A percentile compares a stretch with the other conserved stretches of the same genome.
Conservation (phyloP, 805 yeast species). For the Metschnikowia lunata region DNA sequence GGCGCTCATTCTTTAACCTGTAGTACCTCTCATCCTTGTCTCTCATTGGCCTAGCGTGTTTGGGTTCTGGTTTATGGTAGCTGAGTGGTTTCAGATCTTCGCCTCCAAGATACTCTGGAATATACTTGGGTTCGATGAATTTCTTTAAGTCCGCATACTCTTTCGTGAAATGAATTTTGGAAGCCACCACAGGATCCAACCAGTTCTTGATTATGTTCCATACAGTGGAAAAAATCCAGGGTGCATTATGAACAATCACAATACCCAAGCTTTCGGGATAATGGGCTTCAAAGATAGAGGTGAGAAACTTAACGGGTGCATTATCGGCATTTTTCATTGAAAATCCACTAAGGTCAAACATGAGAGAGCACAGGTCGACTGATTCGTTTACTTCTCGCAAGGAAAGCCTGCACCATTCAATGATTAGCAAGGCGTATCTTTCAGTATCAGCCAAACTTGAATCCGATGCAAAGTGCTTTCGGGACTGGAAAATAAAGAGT, state of each 20-base stretch:
- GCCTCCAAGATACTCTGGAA: conserved; percentile 79
- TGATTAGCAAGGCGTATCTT: conserved; percentile 65
- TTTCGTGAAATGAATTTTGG: conserved; percentile 83
- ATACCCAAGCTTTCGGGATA: conserved; percentile 92
- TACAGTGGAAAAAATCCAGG: conserved; percentile 93
- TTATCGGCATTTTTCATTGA: conserved; percentile 92
- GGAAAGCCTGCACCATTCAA: conserved; percentile 62
- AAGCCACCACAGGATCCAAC: conserved; percentile 95
- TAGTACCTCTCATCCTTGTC: conserved; percentile 39
- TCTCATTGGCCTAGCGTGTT: conserved; percentile 35
- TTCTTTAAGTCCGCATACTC: conserved; percentile 60
- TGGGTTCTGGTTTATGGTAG: conserved; percentile 60
- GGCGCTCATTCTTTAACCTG: conserved; percentile 48
- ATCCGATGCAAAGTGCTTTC: conserved; percentile 53
- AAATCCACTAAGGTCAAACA: conserved; percentile 85
- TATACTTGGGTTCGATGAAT: conserved; percentile 52
- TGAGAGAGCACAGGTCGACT: conserved; percentile 72
- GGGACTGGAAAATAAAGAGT: conserved; percentile 74
- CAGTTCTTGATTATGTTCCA: conserved; percentile 92
- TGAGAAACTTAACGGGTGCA: conserved; percentile 82
- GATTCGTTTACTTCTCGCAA: conserved; percentile 56
- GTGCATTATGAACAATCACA: conserved; percentile 86
- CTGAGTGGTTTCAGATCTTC: conserved; percentile 51
- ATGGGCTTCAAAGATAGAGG: conserved; percentile 88
- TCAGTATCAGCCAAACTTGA: conserved; percentile 65